phyloP scores from a whole-genome alignment of 768 basidiomycete species.

The Astraeus odoratus region DNA sequence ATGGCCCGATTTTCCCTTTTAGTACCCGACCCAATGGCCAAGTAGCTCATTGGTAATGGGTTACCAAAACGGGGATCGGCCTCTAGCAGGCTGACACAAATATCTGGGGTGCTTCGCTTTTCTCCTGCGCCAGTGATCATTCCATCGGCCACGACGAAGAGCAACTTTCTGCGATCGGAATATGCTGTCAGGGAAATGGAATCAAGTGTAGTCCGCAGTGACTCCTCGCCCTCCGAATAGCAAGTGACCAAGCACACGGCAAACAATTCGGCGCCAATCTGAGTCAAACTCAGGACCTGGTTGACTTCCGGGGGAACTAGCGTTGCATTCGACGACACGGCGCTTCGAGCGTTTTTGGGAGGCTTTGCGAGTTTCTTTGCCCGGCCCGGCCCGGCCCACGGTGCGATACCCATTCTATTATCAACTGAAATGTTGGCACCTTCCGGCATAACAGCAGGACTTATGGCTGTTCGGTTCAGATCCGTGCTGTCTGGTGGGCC shows the following conservation, averaged over 20 bases:
- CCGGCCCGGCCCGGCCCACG: slow-evolving; percentile 70
- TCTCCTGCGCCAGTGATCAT: slow-evolving; percentile 99
- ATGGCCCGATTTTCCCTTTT: slow-evolving; percentile 93
- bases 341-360: slow-evolving; percentile 31
- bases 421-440: slow-evolving; percentile 93
- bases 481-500: slow-evolving; percentile 66
- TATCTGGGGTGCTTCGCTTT: slow-evolving; percentile 93
- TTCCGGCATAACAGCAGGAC: slow-evolving; percentile 92
- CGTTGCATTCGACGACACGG: slow-evolving; percentile 50
- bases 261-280: slow-evolving; percentile 94
- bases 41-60: slow-evolving; percentile 89
- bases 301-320: slow-evolving; percentile 41
- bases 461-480: slow-evolving; percentile 78
- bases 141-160: slow-evolving; percentile 94
- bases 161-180: slow-evolving; percentile 84
- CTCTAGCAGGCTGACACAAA: slow-evolving; percentile 86
- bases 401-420: slow-evolving; percentile 87
- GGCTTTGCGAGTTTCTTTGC: slow-evolving; percentile 45
- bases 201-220: slow-evolving; percentile 85
- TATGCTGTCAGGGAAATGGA: slow-evolving; percentile 88
- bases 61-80: slow-evolving; percentile 95
- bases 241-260: slow-evolving; percentile 95
- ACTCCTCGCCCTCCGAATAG: slow-evolving; percentile 95
- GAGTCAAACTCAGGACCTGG: slow-evolving; percentile 66
- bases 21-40: slow-evolving; percentile 81